Conservation (phyloP, 2,329 filamentous ascomycete species). For the Clonostachys rhizophaga region DNA sequence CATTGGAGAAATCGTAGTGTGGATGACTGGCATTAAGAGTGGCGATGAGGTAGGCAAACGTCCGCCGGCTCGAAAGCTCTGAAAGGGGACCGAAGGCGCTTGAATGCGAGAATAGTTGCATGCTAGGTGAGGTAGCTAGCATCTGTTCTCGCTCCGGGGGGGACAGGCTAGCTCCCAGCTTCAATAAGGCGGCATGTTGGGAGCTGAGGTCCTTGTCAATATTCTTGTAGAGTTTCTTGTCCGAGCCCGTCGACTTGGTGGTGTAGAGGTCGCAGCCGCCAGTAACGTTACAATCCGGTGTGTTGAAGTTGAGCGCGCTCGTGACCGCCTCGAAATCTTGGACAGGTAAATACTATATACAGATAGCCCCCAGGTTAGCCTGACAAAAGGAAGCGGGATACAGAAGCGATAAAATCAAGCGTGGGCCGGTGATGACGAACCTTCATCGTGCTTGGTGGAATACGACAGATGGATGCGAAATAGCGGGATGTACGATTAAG, state of each 20-base stretch:
- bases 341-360: constrained; percentile 81
- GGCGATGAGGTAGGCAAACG: constrained; percentile 93
- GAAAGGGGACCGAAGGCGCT: constrained; percentile 91
- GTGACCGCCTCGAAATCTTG: constrained; percentile 89
- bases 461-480: too few species aligned
- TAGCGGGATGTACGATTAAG: too few species aligned
- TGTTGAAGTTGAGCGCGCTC: constrained; percentile 92
- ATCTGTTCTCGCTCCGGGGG: constrained; percentile 73
- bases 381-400: too few species aligned
- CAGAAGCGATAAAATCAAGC: neutral
- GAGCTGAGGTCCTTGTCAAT: constrained; percentile 90
- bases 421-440: neutral
- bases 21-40: constrained; percentile 90
- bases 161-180: constrained; percentile 81
- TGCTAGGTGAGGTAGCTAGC: constrained; percentile 58
- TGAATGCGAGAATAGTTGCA: constrained; percentile 64
- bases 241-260: constrained; percentile 88
- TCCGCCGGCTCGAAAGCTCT: constrained; percentile 82
- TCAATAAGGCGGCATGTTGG: constrained; percentile 83
- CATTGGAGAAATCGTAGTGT: constrained; percentile 93
- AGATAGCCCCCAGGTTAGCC: neutral
- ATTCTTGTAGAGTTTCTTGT: constrained; percentile 96
- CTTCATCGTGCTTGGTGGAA: constrained; percentile 1
- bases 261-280: constrained; percentile 97
- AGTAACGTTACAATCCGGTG: constrained; percentile 84